phyloP scores from a whole-genome alignment of 106 monocot genomes.

The Apostasia shenzhenica region DNA sequence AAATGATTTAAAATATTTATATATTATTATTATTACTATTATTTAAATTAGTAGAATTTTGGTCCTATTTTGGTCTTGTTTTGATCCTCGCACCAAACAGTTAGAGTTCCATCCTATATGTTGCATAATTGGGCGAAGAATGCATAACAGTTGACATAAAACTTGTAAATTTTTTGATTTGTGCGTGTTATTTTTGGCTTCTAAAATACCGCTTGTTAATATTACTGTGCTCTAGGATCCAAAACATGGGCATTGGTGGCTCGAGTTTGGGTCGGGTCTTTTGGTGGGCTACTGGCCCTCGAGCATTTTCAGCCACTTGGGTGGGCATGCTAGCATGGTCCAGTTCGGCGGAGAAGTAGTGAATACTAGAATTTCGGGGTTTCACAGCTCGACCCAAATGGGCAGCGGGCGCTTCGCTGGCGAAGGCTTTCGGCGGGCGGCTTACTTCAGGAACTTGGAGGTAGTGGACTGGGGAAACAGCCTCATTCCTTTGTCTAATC shows the following conservation, averaged over 20 bases:
- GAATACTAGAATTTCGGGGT: conserved; percentile 22
- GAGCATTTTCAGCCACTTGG: conserved; percentile 54
- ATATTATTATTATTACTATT: too few relatives aligned
- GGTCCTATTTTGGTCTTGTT: too few relatives aligned
- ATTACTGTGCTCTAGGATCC: conserved; percentile 33
- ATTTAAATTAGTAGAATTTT: too few relatives aligned
- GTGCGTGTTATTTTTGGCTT: too few relatives aligned
- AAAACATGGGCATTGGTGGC: conserved; percentile 69
- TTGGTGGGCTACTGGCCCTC: conserved; percentile 73
- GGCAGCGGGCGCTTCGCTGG: conserved; percentile 62
- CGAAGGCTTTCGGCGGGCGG: conserved; percentile 44
- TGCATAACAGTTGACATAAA: too few relatives aligned
- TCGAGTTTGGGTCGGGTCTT: conserved; percentile 50
- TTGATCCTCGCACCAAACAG: too few relatives aligned
- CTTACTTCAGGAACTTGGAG: conserved; percentile 58
- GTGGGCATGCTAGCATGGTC: conserved; percentile 46
- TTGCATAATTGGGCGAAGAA: too few relatives aligned
- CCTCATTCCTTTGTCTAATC: conserved; percentile 25
- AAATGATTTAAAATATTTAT: conserved; percentile 8
- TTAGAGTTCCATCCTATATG: not conserved
- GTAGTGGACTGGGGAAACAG: conserved; percentile 63
- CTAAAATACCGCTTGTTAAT: too few relatives aligned
- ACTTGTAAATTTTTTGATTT: not conserved
- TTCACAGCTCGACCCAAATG: conserved; percentile 64
- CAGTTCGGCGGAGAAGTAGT: conserved; percentile 70